Base-by-base conservation (phyloP, 2,329 filamentous ascomycete species). In the Chaetomiaceae sp. region DNA sequence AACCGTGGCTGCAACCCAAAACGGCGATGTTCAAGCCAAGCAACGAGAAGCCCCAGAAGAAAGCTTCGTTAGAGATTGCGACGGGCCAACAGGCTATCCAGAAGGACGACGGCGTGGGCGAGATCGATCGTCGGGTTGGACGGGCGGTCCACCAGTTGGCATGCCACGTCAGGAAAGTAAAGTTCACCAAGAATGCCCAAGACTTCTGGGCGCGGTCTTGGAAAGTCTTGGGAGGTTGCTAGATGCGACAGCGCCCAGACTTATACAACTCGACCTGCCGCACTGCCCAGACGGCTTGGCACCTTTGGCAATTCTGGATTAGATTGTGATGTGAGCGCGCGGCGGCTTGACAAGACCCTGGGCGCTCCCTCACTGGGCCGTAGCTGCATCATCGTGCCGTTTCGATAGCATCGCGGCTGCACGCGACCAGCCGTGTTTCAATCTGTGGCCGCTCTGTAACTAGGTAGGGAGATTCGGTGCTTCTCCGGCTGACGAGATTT, bases 201-300 rank as follows among this genome's bases (percentile, higher is more conserved):
- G n/a, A n/a, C n/a, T 18, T 26, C 38, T 26, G n/a, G 33, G 27
- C 22, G 32, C 29, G 32, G 38, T 50, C 40, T 9, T 24, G 22
- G 22, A 5, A 5, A 24, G 22, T 24, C 22, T 24, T 24, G 22
- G 22, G 5, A n/a, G n/a, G n/a, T n/a, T n/a, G n/a, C n/a, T n/a
- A n/a, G 36, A 50, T 53, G 49, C 49, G 50, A 54, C 51, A 53
- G 49, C 42, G 55, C 56, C 55, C 51, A 58, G 55, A 54, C 35
- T 49, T 51, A 54, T 53, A 51, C 42, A 53, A 53, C 52, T 53
- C 46, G 45, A n/a, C 38, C 7, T 20, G 41, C 38, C 41, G 48
- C 38, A 40, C 40, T 50, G 22, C 52, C 39, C 50, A 37, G 19
- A 44, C 12, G 35, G 14, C 56, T 58, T 57, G 55, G 56, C 56